Conservation (phyloP, 2,329 filamentous ascomycete genomes). For the Orbilia javanica region DNA sequence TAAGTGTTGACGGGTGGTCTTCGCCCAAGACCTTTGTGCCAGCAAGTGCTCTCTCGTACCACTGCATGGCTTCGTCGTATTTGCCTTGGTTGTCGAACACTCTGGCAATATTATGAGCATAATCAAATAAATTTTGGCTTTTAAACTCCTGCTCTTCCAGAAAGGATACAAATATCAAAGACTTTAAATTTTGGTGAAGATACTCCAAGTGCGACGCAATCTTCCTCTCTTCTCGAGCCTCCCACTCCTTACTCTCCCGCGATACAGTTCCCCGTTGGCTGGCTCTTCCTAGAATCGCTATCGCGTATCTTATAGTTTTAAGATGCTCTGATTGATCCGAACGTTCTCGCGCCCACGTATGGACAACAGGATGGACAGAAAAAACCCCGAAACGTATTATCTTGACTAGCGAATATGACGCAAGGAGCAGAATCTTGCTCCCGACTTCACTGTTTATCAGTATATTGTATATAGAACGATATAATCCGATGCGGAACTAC, state of each 20-base stretch:
- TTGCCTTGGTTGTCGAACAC: constrained; percentile 23
- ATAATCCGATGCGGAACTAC: constrained; percentile 1
- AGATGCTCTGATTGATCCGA: neutral
- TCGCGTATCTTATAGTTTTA: neutral
- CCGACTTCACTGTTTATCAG: neutral
- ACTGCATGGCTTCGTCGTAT: neutral
- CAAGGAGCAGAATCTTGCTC: neutral
- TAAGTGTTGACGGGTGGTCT: neutral
- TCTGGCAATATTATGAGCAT: constrained; percentile 19
- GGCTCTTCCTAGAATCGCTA: neutral
- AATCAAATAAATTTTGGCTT: neutral
- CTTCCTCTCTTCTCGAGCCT: neutral
- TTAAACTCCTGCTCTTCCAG: neutral
- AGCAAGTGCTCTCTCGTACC: neutral
- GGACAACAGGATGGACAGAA: constrained; percentile 15
- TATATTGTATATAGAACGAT: constrained; percentile 22
- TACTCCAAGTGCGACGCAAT: neutral
- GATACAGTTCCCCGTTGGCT: neutral
- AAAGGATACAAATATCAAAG: neutral
- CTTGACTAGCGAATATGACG: constrained; percentile 18
- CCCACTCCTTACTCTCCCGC: neutral
- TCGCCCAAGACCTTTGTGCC: neutral
- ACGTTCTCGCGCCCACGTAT: constrained; percentile 12
- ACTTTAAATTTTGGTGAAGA: constrained; percentile 1
- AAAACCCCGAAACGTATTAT: neutral